phyloP scores from a whole-genome alignment of 805 yeast species.

The Hyphopichia homilentoma region DNA sequence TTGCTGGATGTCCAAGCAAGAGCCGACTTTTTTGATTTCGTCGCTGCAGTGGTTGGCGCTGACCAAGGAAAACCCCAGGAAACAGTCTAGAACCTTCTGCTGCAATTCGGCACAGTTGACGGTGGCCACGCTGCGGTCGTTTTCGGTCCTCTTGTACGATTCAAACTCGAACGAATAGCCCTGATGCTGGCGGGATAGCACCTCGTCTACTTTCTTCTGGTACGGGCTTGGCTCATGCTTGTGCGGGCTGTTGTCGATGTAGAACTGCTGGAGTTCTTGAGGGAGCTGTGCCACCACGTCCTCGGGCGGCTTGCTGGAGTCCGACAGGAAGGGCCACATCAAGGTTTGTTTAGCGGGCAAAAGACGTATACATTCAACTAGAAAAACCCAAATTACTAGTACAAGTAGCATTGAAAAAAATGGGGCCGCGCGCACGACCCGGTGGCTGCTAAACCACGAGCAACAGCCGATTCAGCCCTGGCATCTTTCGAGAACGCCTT shows the following conservation, averaged over 20 bases:
- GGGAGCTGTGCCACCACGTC: slow-evolving; percentile 34
- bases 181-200: slow-evolving; percentile 14
- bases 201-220: slow-evolving; percentile 23
- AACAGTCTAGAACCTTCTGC: slow-evolving; percentile 32
- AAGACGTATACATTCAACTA: too few species aligned
- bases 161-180: slow-evolving; percentile 25
- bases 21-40: slow-evolving; percentile 22
- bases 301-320: slow-evolving; percentile 16
- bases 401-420: too few species aligned
- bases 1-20: slow-evolving; percentile 33
- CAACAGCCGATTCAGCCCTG: too few species aligned
- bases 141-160: slow-evolving; percentile 25
- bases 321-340: slow-evolving; percentile 30
- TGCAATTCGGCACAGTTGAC: slow-evolving; percentile 42
- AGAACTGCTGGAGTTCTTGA: slow-evolving; percentile 27
- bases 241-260: slow-evolving; percentile 27
- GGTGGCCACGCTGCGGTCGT: slow-evolving; percentile 18
- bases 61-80: slow-evolving; percentile 24
- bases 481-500: slow-evolving; percentile 34
- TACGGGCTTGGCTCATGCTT: slow-evolving; percentile 20
- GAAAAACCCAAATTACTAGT: too few species aligned
- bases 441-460: too few species aligned
- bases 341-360: too few species aligned
- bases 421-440: too few species aligned
- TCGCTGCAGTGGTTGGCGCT: slow-evolving; percentile 25